Conservation (phyloP, 1,284 basidiomycete species). For the Tausonia pullulans region DNA sequence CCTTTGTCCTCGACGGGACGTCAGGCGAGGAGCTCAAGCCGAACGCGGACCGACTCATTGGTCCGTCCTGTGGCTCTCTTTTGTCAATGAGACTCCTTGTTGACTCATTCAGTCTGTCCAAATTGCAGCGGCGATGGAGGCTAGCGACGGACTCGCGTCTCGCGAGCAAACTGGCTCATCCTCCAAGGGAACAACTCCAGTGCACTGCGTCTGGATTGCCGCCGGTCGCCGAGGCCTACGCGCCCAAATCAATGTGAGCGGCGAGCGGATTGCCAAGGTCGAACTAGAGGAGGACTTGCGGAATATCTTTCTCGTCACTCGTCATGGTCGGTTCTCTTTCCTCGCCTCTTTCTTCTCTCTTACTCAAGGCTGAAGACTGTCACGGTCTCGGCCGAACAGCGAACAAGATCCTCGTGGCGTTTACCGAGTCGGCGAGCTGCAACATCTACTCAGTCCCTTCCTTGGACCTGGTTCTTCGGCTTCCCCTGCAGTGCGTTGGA, state of each 20-base stretch:
- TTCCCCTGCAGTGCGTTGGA: constrained; percentile 24
- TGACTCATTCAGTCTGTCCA: not conserved
- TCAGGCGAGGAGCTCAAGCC: constrained; percentile 44
- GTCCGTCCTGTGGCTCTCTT: not conserved
- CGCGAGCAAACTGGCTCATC: constrained; percentile 20
- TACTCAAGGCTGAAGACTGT: too few species aligned
- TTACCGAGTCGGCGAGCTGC: constrained; percentile 46
- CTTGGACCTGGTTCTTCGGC: constrained; percentile 30
- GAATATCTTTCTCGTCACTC: constrained; percentile 46
- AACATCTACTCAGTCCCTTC: constrained; percentile 59
- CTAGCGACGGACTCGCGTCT: constrained; percentile 20
- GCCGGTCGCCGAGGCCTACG: constrained; percentile 30
- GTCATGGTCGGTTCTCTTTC: constrained; percentile 42
- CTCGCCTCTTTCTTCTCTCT: not conserved
- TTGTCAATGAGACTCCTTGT: not conserved
- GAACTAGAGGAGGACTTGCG: constrained; percentile 50
- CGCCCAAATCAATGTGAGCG: constrained; percentile 35
- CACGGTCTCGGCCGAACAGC: constrained; percentile 21
- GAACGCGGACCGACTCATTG: constrained; percentile 34
- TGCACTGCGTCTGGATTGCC: constrained; percentile 40
- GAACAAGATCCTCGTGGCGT: constrained; percentile 47
- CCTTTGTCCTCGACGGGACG: constrained; percentile 52
- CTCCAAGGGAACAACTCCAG: constrained; percentile 21
- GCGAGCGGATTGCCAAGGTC: constrained; percentile 34
- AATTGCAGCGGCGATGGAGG: constrained; percentile 22